Percentiles rank a stretch among this genome's conserved stretches.
Evolutionary conservation across 73 alveolate genomes (phyloP).

Genomic region (Tetrahymena thermophila): DNA sequence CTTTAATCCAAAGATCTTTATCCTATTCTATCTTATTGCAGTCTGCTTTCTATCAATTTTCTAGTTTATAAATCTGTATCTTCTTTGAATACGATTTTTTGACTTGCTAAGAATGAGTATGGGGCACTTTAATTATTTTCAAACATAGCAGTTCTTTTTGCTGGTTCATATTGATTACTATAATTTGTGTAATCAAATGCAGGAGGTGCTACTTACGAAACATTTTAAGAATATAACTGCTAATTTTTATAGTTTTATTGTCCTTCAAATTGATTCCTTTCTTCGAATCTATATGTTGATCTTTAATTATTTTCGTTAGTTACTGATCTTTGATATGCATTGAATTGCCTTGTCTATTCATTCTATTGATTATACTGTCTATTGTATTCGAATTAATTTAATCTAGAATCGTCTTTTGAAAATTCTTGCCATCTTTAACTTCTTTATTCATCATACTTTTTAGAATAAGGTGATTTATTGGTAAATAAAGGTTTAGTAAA

Average conservation of each 20-base stretch:
- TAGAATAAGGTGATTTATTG: background rate
- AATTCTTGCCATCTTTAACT: background rate
- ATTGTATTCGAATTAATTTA: background rate
- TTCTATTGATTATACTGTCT: background rate
- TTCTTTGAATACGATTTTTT: background rate
- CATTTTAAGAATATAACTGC: background rate
- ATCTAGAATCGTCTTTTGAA: background rate
- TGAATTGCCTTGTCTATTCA: background rate
- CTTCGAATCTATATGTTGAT: background rate
- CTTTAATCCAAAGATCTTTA: background rate
- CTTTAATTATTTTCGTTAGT: background rate
- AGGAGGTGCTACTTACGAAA: background rate
- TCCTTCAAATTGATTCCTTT: background rate
- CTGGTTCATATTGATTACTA: background rate
- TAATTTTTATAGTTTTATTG: background rate
- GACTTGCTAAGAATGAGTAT: background rate
- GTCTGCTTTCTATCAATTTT: background rate
- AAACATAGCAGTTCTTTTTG: background rate
- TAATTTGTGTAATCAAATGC: background rate
- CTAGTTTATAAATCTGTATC: background rate
- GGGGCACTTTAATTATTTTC: background rate
- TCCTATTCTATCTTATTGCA: background rate
- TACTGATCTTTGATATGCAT: background rate
- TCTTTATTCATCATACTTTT: background rate
- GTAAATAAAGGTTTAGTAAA: background rate